Percentiles rank a stretch among this genome's conserved stretches.
Conservation (phyloP, 192 early-diverging fungal species). For the Dissophora globulifera region DNA sequence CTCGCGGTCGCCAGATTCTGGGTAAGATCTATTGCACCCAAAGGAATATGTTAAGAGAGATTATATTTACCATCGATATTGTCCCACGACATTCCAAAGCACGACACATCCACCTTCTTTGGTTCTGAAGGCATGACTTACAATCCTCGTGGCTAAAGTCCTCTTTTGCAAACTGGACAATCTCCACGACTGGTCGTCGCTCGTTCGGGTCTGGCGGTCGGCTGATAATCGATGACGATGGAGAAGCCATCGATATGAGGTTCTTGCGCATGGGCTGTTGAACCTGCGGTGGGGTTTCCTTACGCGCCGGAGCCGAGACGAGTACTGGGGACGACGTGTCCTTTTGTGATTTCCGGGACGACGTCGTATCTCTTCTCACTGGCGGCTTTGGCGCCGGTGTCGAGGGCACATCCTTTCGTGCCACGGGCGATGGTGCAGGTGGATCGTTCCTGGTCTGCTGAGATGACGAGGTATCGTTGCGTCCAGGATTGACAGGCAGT, state of each 20-base stretch:
- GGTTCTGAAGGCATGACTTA: constrained; percentile 44
- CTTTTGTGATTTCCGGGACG: constrained; percentile 42
- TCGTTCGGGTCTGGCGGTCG: constrained; percentile 11
- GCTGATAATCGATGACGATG: constrained; percentile 11
- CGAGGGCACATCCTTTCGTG: constrained; percentile 14
- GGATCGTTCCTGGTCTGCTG: constrained; percentile 39
- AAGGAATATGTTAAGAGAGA: no score
- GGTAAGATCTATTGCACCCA: constrained; percentile 63
- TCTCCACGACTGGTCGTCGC: constrained; percentile 54
- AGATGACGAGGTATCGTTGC: constrained; percentile 11
- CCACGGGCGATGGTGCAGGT: constrained; percentile 23
- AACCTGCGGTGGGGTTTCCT: constrained; percentile 20
- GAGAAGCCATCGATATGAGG: constrained; percentile 38
- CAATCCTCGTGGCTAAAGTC: constrained; percentile 66
- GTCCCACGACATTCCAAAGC: no score
- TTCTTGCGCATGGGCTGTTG: constrained; percentile 47
- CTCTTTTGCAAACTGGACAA: constrained; percentile 61
- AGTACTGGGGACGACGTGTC: constrained; percentile 29
- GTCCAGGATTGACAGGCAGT: neutral
- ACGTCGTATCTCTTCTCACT: constrained; percentile 35
- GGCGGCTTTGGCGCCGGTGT: constrained; percentile 31
- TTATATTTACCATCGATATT: no score
- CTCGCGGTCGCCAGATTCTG: constrained; percentile 61
- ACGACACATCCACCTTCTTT: no score
- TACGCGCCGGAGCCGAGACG: constrained; percentile 4